A percentile compares a stretch with the other conserved stretches of the same genome.
Evolutionary conservation across 1,139 yeast species (phyloP).

Genomic region (Insectozyma bohioensis): DNA sequence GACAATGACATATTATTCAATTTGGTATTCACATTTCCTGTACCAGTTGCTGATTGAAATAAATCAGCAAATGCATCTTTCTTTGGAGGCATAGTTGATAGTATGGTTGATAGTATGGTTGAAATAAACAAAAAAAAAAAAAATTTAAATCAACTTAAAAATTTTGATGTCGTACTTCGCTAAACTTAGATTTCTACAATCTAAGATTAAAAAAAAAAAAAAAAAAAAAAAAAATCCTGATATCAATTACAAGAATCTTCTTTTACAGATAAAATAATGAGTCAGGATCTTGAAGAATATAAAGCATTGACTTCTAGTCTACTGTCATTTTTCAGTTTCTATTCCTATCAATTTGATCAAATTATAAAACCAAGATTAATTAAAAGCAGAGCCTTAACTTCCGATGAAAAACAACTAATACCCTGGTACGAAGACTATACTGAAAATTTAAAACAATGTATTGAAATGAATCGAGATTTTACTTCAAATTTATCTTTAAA

Average conservation of each 20-base stretch:
- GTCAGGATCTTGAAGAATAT: constrained; percentile 32
- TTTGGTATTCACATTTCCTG: constrained; percentile 11
- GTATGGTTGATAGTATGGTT: too few species aligned
- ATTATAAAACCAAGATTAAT: constrained; percentile 35
- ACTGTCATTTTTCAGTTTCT: constrained; percentile 36
- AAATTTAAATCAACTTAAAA: too few species aligned
- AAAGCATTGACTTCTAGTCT: constrained; percentile 39
- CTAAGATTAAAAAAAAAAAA: too few species aligned
- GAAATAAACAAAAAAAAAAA: constrained; percentile 1
- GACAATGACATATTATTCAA: constrained; percentile 18
- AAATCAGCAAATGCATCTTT: constrained; percentile 51
- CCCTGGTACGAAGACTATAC: constrained; percentile 56
- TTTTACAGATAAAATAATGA: constrained; percentile 8
- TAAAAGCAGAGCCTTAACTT: constrained; percentile 30
- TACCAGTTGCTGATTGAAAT: constrained; percentile 35
- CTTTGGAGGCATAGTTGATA: constrained; percentile 29
- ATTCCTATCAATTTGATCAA: constrained; percentile 35
- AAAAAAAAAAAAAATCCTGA: too few species aligned
- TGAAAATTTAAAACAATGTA: constrained; percentile 42
- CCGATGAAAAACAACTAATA: constrained; percentile 41
- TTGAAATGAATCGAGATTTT: constrained; percentile 51
- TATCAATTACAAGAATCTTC: too few species aligned
- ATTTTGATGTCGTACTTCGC: too few species aligned
- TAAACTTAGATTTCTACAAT: too few species aligned
- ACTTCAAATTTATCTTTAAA: constrained; percentile 44